Percentiles rank a stretch among this genome's conserved stretches.
Evolutionary conservation across 148 eudicot genomes (phyloP).

Genomic region (Rheum nobile): DNA sequence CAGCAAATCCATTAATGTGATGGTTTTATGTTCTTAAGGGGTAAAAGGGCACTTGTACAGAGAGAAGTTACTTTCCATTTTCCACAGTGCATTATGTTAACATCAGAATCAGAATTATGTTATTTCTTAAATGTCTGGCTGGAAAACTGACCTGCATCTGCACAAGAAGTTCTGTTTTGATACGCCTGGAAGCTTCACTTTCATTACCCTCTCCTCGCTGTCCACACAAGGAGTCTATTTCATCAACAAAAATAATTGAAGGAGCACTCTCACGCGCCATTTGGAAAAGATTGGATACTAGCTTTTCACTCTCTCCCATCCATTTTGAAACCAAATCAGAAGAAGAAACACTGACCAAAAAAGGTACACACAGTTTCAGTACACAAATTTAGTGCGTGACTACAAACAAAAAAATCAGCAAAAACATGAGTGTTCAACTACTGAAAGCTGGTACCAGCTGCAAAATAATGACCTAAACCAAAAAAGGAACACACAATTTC

Average conservation of each 20-base stretch:
- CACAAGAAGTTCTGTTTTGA: slow-evolving; percentile 95
- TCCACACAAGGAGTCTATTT: slow-evolving; percentile 96
- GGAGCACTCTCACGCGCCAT: slow-evolving; percentile 99
- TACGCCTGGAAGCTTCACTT: slow-evolving; percentile 99
- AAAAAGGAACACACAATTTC: too few species aligned
- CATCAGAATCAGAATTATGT: not conserved
- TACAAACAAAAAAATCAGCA: not conserved
- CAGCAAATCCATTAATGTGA: not conserved
- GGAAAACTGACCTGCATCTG: slow-evolving; percentile 80
- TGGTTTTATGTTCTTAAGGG: too few species aligned
- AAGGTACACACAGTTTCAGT: slow-evolving; percentile 29
- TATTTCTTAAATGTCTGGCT: not conserved
- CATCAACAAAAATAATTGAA: slow-evolving; percentile 87
- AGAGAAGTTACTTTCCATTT: too few species aligned
- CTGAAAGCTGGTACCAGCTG: not conserved
- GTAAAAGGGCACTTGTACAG: too few species aligned
- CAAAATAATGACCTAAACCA: not conserved
- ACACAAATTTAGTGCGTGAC: slow-evolving; percentile 13
- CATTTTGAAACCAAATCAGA: slow-evolving; percentile 97
- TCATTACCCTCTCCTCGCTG: slow-evolving; percentile 99
- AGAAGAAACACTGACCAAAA: slow-evolving; percentile 65
- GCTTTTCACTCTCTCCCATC: slow-evolving; percentile 99
- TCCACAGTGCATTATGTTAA: not conserved
- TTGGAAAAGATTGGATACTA: slow-evolving; percentile 89
- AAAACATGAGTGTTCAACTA: not conserved